These are phyloP conservation scores for Dothistroma pini DNA, from an alignment of 2,329 filamentous ascomycete species.

Conservation along the genomic window DNA sequence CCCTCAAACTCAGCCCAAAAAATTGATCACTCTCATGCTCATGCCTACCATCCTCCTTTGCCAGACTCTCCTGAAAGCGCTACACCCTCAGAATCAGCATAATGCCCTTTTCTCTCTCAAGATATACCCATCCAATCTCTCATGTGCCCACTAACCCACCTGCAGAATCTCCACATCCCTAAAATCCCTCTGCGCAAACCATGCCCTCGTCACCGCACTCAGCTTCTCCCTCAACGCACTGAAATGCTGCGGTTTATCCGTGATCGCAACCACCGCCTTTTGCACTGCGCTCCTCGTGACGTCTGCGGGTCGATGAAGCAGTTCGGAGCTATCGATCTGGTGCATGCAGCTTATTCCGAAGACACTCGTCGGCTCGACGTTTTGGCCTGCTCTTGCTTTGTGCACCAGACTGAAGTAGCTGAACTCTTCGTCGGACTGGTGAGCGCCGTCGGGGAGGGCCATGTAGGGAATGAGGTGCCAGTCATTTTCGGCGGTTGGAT, in stretches of 20 bases:
- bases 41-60: slow-evolving; percentile 54
- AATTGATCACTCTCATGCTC: slow-evolving; percentile 80
- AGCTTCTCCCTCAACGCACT: slow-evolving; percentile 86
- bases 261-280: slow-evolving; percentile 95
- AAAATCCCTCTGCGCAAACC: slow-evolving; percentile 96
- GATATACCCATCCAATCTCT: not conserved
- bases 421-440: slow-evolving; percentile 93
- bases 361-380: slow-evolving; percentile 49
- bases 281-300: slow-evolving; percentile 98
- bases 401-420: slow-evolving; percentile 84
- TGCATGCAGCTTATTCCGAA: slow-evolving; percentile 96
- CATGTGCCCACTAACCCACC: slow-evolving; percentile 36
- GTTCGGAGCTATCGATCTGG: slow-evolving; percentile 74
- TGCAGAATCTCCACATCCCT: slow-evolving; percentile 83
- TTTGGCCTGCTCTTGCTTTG: slow-evolving; percentile 39
- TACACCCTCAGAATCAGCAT: slow-evolving; percentile 37
- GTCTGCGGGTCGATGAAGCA: slow-evolving; percentile 76
- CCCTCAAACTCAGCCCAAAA: slow-evolving; percentile 63
- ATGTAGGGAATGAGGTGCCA: slow-evolving; percentile 94
- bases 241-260: slow-evolving; percentile 84
- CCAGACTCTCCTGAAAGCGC: slow-evolving; percentile 86
- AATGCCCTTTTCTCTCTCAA: slow-evolving; percentile 1
- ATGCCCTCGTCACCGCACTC: slow-evolving; percentile 85
- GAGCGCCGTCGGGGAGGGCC: slow-evolving; percentile 92
- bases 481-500: slow-evolving; percentile 79